Base-by-base conservation (phyloP, 805 yeast species). In the Cyberlindnera samutprakarnensis region DNA sequence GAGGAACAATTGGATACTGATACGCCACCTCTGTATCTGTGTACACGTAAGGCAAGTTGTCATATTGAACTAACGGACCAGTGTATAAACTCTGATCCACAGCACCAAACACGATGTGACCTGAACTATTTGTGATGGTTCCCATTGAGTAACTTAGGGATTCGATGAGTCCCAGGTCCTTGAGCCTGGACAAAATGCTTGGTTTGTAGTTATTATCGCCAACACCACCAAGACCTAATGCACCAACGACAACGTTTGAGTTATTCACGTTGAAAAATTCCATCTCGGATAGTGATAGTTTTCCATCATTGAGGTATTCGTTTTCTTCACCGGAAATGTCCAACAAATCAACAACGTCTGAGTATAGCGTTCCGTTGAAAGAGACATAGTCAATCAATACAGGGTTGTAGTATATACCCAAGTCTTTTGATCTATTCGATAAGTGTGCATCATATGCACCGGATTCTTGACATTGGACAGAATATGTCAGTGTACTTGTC, bases 61-160 rank as follows among this genome's bases (percentile, higher is more conserved):
- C 64, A 43, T 67, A 79, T 25, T 56, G 51, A 17, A 64, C 66
- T 12, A 78, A 50, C 20, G 64, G 60, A 1, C 77, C 82, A 6
- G 44, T 42, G 37, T 51, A 70, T 28, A 63, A 60, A 18, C 57
- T 51, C 8, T 62, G 56, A 44, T 76, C 73, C 4, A 80, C 70
- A 4, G 72, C 75, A 9, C 92, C 88, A 2, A 78, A 58, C 7
- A 77, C 49, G 10, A 80, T 36, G 26, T 47, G 49, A 8, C 70
- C 66, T 31, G 15, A 47, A 19, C 5, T 31, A 27, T 36, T 37
- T 23, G 38, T 33, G 13, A 14, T n/a, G 2, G 46, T 25, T 47
- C 64, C 64, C 20, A 71, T 41, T 0, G 78, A 71, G 44, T 64
- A 72, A 0, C 72, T 58, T 5, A 62, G 45, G 2, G 68, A 41